These are phyloP conservation scores for Yamadazyma endophytica DNA, from an alignment of 805 yeast species.

Conservation along the genomic window DNA sequence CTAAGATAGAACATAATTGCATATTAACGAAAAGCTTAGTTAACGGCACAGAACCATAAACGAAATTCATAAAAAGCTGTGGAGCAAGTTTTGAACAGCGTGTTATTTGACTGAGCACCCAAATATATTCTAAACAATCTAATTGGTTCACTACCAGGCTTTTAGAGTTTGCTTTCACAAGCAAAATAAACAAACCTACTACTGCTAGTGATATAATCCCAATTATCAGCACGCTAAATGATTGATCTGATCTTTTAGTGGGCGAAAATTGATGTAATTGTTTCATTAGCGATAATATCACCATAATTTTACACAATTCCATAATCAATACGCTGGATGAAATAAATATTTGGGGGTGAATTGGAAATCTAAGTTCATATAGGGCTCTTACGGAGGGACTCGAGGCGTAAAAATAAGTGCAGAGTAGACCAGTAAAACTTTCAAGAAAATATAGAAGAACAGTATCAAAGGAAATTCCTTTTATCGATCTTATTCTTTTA, in stretches of 20 bases:
- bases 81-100: slow-evolving; percentile 30
- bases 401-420: slow-evolving; percentile 1
- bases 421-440: slow-evolving; percentile 1
- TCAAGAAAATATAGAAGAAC: slow-evolving; percentile 14
- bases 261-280: slow-evolving; percentile 4
- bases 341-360: slow-evolving; percentile 4
- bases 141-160: no score
- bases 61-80: slow-evolving; percentile 38
- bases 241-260: slow-evolving; percentile 7
- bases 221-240: slow-evolving; percentile 4
- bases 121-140: slow-evolving; percentile 39
- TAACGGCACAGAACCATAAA: slow-evolving; percentile 23
- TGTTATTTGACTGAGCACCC: slow-evolving; percentile 28
- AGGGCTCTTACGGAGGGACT: background rate
- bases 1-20: slow-evolving; percentile 6
- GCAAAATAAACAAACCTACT: slow-evolving; percentile 4
- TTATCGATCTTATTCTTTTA: slow-evolving; percentile 23
- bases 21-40: slow-evolving; percentile 1
- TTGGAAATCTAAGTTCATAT: slow-evolving; percentile 6
- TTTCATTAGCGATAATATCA: slow-evolving; percentile 1
- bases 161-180: slow-evolving; percentile 1
- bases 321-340: background rate
- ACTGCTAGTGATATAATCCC: slow-evolving; percentile 1
- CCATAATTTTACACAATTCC: slow-evolving; percentile 2
- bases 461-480: slow-evolving; percentile 36